These are phyloP conservation scores for Coprinopsis marcescibilis DNA, from an alignment of 768 basidiomycete species.

Conservation along the genomic window DNA sequence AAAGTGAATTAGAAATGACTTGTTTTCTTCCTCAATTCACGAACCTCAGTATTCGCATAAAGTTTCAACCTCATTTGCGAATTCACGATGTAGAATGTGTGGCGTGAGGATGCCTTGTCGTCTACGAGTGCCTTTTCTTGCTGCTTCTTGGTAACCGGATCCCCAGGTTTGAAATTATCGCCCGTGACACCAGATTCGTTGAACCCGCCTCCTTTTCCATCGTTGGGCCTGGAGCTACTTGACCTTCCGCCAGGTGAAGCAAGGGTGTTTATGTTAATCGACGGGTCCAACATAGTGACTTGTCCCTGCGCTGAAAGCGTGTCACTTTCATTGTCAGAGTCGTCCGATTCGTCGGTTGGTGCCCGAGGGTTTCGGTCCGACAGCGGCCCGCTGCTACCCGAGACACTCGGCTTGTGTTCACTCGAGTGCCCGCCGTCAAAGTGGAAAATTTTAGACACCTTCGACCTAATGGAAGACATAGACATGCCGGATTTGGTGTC, in stretches of 20 bases:
- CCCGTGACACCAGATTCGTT: constrained; percentile 13
- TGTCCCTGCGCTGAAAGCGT: constrained; percentile 35
- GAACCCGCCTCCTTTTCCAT: constrained; percentile 14
- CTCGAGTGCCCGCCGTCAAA: constrained; percentile 14
- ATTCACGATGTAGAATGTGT: constrained; percentile 92
- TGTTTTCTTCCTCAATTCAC: constrained; percentile 17
- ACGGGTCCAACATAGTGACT: constrained; percentile 80
- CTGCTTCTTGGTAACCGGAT: constrained; percentile 40
- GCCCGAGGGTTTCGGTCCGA: no score
- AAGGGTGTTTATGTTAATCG: constrained; percentile 65
- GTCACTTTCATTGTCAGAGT: constrained; percentile 2
- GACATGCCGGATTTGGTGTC: constrained; percentile 38
- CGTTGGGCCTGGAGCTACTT: no score
- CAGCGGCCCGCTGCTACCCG: no score
- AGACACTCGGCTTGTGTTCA: constrained; percentile 13
- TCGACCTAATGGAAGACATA: constrained; percentile 44
- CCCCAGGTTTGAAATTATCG: constrained; percentile 24
- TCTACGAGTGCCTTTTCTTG: constrained; percentile 16
- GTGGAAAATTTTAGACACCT: constrained; percentile 42
- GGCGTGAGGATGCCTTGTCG: constrained; percentile 72
- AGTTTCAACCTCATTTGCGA: constrained; percentile 86
- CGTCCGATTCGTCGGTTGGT: constrained; percentile 14
- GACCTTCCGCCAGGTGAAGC: no score
- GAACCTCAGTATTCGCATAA: constrained; percentile 80
- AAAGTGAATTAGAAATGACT: not conserved